Evolutionary conservation across 1,284 basidiomycete genomes (phyloP), one percentile per base, ranked within the genome.

Genomic region (Coniferiporia sulphurascens): DNA sequence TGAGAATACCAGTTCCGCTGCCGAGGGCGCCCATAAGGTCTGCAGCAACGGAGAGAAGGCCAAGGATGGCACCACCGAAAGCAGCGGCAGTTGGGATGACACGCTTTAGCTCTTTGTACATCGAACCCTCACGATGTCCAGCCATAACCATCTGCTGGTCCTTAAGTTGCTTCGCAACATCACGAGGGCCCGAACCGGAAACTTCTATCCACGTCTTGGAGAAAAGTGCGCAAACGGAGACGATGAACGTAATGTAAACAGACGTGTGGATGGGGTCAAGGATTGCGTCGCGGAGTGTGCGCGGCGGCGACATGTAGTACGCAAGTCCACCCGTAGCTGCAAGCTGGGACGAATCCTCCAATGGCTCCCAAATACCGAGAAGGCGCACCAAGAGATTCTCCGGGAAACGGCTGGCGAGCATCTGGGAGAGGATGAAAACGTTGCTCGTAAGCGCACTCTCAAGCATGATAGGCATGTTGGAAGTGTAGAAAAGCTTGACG

Each of bases 401-500:
- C 1, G 97, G 96, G 86, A 98, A 98, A 48, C 96, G 85, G 54
- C 79, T 81, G 44, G 87, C 85, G 67, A 98, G 82, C 96, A 98
- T 98, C 76, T 98, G 97, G 49, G 88, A 93, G 70, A 99, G 84
- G 73, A 99, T 93, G 78, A 95, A 98, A 32, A 98, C 86, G 76
- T 99, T 98, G 63, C 87, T 91, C 8, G 94, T 95, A 62, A 98
- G 80, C 10, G 96, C 95, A 27, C 85, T 89, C 76, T 98, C 92
- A 65, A 99, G 86, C 96, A 99, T 99, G 81, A 99, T 99, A 64
- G 96, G 95, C 96, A 98, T 98, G 82, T 98, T 99, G 64, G 86
- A 90, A 22, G 96, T 98, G 79, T 99, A 99, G 80, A 99, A 99
- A 49, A 99, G 85, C 79, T 98, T 99, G 78, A 99, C 86, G 61